Base-by-base conservation (phyloP, 768 basidiomycete genomes). In the Hirschioporus abietinus region DNA sequence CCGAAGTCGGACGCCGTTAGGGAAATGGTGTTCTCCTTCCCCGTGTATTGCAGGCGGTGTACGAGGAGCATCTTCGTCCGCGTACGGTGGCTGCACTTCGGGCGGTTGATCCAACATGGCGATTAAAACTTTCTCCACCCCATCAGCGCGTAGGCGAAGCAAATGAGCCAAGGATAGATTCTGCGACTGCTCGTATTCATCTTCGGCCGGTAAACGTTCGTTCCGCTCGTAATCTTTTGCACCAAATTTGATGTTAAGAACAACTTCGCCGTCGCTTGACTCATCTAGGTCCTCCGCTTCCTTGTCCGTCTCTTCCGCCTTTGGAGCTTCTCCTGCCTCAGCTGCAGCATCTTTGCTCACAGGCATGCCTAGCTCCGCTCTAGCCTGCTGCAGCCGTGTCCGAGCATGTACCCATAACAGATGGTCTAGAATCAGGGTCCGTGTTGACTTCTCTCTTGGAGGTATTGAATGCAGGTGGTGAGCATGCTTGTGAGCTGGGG, bases 401-500 rank as follows among this genome's bases (percentile, higher is more conserved):
- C 88, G 82, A 12, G 83, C 87, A 76, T 94, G 93, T 7, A 89
- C 89, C 91, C 90, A 94, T 63, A 93, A 79, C 83, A 93, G 87
- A 76, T 94, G 90, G 76, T 95, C 93, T 66, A 95, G 86, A 71
- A 94, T 95, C 66, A 94, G 81, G 10, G 92, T 94, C 35, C 92
- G 81, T 8, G 92, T 93, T n/a, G 90, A 91, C 80, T 94, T 95
- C 76, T 95, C 92, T 52, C 91, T 79, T 1, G 91, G 93, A 1
- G 92, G 92, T 35, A 95, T 93, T 1, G 90, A 87, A 73, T 95
- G 92, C 1, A 94, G 77, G 74, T 94, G 91, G 74, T 94, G 93
- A 0, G 92, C 92, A 81, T 93, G 91, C 70, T 89, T 92, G 76
- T 94, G 93, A 1, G 93, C 92, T 8, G 90, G 90, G 1, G 90